Conservation (phyloP, 106 monocot genomes). For the Vanilla planifolia region DNA sequence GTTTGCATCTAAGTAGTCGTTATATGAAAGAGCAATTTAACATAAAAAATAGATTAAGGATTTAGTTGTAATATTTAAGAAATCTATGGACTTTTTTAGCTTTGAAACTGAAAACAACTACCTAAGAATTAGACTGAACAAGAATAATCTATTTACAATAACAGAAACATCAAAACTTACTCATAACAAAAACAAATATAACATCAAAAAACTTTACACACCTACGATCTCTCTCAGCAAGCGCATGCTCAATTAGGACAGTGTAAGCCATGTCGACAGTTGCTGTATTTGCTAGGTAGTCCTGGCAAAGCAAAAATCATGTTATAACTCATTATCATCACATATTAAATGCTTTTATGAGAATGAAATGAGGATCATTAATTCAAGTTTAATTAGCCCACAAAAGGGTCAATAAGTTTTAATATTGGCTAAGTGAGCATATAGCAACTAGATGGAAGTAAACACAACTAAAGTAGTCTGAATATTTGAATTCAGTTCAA, state of each 20-base stretch:
- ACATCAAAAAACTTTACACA: conserved; percentile 14
- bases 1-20: no score
- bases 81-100: no score
- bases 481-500: no score
- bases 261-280: conserved; percentile 88
- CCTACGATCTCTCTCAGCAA: conserved; percentile 98
- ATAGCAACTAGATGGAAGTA: background rate
- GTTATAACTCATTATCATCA: background rate
- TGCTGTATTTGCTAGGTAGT: conserved; percentile 71
- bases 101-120: no score
- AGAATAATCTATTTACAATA: no score
- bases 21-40: no score
- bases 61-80: no score
- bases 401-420: no score
- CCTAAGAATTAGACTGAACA: no score
- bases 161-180: background rate
- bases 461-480: no score
- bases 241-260: conserved; percentile 86
- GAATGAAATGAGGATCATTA: background rate
- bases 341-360: background rate
- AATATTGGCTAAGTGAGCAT: background rate
- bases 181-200: background rate
- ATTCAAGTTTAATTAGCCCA: no score
- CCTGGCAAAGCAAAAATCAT: conserved; percentile 36
- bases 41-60: no score